Evolutionary conservation across 495 filamentous ascomycete genomes (phyloP).

Genomic region (Xylona heveae): DNA sequence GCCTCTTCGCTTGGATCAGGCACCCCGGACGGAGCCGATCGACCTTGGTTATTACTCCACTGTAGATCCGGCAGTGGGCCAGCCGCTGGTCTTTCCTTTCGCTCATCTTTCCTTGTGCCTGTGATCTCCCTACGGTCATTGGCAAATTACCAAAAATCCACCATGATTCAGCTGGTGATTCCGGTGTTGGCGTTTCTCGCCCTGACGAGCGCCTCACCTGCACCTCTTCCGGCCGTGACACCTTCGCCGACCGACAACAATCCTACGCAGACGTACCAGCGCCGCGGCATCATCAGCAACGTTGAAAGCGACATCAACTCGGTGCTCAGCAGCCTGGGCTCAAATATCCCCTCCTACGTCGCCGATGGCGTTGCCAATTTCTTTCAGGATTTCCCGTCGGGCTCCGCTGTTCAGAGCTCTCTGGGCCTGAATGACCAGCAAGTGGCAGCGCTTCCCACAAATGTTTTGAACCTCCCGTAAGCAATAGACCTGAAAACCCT

Average conservation of each 20-base stretch:
- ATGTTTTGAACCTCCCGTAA: constrained; percentile 49
- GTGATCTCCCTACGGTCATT: too few species aligned
- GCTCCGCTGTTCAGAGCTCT: constrained; percentile 31
- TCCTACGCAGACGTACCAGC: constrained; percentile 2
- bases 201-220: constrained; percentile 2
- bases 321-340: constrained; percentile 20
- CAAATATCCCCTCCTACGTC: constrained; percentile 34
- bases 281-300: constrained; percentile 21
- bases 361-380: constrained; percentile 41
- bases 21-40: too few species aligned
- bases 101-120: too few species aligned
- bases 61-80: too few species aligned
- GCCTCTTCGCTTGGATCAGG: too few species aligned
- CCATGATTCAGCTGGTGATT: too few species aligned
- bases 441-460: constrained; percentile 38
- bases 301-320: constrained; percentile 22
- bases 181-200: constrained; percentile 11
- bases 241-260: background rate
- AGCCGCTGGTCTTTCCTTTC: too few species aligned
- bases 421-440: constrained; percentile 33
- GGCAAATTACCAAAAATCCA: too few species aligned
- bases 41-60: too few species aligned
- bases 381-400: constrained; percentile 46
- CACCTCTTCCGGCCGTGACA: background rate
- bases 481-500: constrained; percentile 7